Base-by-base conservation (phyloP, 208 protist species). In the Leptomonas pyrrhocoris region DNA sequence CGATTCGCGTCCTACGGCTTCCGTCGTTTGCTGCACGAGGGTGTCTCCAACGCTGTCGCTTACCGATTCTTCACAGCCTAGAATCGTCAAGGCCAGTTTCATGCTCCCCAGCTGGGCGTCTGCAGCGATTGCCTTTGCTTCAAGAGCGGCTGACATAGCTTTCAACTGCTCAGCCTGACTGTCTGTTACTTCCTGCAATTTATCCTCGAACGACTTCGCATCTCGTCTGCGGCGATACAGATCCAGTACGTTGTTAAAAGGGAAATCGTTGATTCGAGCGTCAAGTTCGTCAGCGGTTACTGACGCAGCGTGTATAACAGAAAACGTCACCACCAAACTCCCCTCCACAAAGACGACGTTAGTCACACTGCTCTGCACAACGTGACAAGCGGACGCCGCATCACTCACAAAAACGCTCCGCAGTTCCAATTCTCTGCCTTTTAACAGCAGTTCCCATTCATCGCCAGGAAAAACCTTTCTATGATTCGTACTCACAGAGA, bases 171-270 rank as follows among this genome's bases (percentile, higher is more conserved):
- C 18, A 1, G 27, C 43, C 19, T 40, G 42, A 12, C 12, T 3
- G 0, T 23, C 19, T 4, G 27, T 2, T 6, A 36, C 2, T 1
- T 21, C 38, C 1, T 40, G 43, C 4, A 63, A 45, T 27, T 27
- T 5, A 25, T 63, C 58, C 23, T 36, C 58, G 9, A 45, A 19
- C 8, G 58, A 19, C n/a, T 25, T 49, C 9, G 21, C 11, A 9
- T 30, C 43, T 16, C 25, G 9, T 13, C 43, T 4, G 2, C 43
- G 38, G 23, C 43, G 12, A 63, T 51, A 38, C 15, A 63, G 25
- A 40, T 63, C 43, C 7, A 13, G 11, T 27, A 63, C 15, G 27
- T 63, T 51, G 43, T 63, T 30, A 25, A 53, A 59, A 0, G 43
- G 43, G 25, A 63, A 63, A 16, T 36, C 58, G 2, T 19, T 27